These are phyloP conservation scores for Pseudocercospora vitis DNA, from an alignment of 2,329 filamentous ascomycete genomes.

Conservation along the genomic window DNA sequence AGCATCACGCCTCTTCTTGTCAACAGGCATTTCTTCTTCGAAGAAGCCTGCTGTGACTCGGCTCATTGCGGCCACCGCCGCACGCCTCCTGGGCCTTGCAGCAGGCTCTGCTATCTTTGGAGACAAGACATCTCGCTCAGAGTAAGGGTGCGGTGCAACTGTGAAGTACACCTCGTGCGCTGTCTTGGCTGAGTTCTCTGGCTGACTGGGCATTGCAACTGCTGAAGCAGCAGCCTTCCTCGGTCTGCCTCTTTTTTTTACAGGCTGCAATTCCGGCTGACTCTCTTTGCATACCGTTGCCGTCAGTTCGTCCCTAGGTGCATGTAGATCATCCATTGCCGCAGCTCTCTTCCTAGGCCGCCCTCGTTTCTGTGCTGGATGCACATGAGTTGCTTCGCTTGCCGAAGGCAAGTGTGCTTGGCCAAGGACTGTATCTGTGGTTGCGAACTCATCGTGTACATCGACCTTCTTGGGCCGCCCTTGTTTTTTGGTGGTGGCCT, in stretches of 20 bases:
- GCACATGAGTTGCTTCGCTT: not conserved
- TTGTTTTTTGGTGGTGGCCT: conserved; percentile 5
- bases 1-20: conserved; percentile 24
- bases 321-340: not conserved
- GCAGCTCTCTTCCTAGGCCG: conserved; percentile 9
- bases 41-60: conserved; percentile 28
- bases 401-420: not conserved
- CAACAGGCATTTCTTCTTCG: conserved; percentile 28
- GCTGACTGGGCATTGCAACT: not conserved
- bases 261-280: not conserved
- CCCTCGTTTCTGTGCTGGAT: conserved; percentile 10
- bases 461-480: conserved; percentile 12
- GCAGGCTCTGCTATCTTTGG: not conserved
- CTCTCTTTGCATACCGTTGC: too few species aligned
- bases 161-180: too few species aligned
- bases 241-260: conserved; percentile 1
- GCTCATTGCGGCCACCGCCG: conserved; percentile 26
- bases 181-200: not conserved
- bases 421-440: not conserved
- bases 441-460: not conserved
- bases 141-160: too few species aligned
- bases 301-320: not conserved
- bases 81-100: conserved; percentile 28
- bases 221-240: not conserved
- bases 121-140: too few species aligned